Evolutionary conservation across 805 yeast genomes (phyloP).

Genomic region (Candida jianshihensis): DNA sequence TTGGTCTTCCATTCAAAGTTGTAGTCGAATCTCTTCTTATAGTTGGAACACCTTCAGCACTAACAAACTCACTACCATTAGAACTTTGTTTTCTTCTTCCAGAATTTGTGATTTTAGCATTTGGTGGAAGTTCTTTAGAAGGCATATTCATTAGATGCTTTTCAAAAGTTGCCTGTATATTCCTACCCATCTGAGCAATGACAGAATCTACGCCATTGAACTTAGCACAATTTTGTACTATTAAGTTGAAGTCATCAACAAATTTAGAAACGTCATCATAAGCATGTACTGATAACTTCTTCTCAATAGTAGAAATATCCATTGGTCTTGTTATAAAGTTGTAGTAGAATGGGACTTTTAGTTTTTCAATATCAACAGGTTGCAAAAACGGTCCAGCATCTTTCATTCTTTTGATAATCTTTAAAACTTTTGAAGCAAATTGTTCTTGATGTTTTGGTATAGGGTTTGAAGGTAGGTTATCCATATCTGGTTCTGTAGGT

Average conservation of each 20-base stretch:
- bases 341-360: conserved; percentile 86
- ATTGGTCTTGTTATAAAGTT: conserved; percentile 81
- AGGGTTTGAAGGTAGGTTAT: conserved; percentile 58
- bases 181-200: conserved; percentile 87
- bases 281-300: conserved; percentile 60
- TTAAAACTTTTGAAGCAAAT: conserved; percentile 69
- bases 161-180: conserved; percentile 85
- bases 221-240: conserved; percentile 73
- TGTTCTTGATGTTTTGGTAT: conserved; percentile 79
- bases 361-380: conserved; percentile 86
- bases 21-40: conserved; percentile 69
- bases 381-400: conserved; percentile 86
- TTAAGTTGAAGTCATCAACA: conserved; percentile 70
- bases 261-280: conserved; percentile 67
- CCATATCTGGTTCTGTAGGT: conserved; percentile 64
- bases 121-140: conserved; percentile 38
- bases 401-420: conserved; percentile 82
- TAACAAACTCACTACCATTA: conserved; percentile 23
- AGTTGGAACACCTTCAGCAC: conserved; percentile 46
- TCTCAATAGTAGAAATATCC: conserved; percentile 90
- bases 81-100: conserved; percentile 20
- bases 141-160: conserved; percentile 93
- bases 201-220: conserved; percentile 83
- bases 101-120: conserved; percentile 7
- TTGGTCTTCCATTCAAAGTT: conserved; percentile 69